These are phyloP conservation scores for Annulohypoxylon bovei DNA, from an alignment of 495 filamentous ascomycete genomes.

Conservation along the genomic window DNA sequence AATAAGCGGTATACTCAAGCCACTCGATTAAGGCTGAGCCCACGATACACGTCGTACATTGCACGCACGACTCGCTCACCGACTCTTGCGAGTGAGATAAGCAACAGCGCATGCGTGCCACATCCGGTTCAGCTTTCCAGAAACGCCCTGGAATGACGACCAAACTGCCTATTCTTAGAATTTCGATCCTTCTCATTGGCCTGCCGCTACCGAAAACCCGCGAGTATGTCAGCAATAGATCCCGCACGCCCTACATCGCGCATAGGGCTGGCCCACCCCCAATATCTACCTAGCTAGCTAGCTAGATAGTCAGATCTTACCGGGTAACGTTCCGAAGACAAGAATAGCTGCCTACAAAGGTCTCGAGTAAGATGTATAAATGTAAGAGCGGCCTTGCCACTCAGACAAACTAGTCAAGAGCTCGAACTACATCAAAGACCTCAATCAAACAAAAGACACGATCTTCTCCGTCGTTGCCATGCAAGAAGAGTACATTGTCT, in stretches of 20 bases:
- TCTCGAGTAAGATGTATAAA: slow-evolving; percentile 23
- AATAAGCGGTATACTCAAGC: slow-evolving; percentile 27
- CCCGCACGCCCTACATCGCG: slow-evolving; percentile 6
- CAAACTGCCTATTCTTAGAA: slow-evolving; percentile 32
- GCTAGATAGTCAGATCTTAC: neutral
- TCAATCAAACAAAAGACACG: neutral
- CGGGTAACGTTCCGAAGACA: neutral
- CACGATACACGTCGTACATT: slow-evolving; percentile 1
- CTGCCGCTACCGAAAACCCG: slow-evolving; percentile 16
- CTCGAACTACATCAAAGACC: neutral
- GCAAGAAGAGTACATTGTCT: slow-evolving; percentile 39
- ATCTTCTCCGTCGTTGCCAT: slow-evolving; percentile 1
- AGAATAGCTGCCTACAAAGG: neutral
- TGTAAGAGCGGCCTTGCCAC: neutral
- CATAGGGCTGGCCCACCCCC: slow-evolving; percentile 31
- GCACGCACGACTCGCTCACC: slow-evolving; percentile 21
- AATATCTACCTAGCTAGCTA: slow-evolving; percentile 6
- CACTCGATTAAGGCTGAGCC: slow-evolving; percentile 25
- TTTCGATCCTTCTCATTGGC: slow-evolving; percentile 11
- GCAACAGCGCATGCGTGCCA: slow-evolving; percentile 22
- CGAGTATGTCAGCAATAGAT: slow-evolving; percentile 26
- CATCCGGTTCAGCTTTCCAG: slow-evolving; percentile 23
- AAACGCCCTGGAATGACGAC: slow-evolving; percentile 3
- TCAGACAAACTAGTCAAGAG: neutral
- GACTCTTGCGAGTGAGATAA: slow-evolving; percentile 41